A percentile compares a stretch with the other conserved stretches of the same genome.
phyloP scores from a whole-genome alignment of 1,284 basidiomycete species.

The Pseudozyma pruni region DNA sequence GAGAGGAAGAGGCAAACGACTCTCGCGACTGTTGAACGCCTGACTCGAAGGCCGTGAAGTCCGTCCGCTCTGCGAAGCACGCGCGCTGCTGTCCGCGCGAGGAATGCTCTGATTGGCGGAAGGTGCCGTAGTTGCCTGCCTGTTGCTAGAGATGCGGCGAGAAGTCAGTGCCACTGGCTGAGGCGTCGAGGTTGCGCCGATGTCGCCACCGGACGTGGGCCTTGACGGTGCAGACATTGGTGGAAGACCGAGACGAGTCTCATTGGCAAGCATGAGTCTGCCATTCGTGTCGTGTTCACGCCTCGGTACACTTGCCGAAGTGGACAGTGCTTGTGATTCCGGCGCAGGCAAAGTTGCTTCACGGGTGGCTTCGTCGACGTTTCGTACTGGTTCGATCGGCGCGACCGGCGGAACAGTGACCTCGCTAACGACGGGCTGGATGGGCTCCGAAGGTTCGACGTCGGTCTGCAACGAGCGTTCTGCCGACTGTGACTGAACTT shows the following conservation, averaged over 20 bases:
- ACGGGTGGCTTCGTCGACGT: too few relatives aligned
- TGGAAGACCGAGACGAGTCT: slow-evolving; percentile 35
- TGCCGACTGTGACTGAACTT: too few relatives aligned
- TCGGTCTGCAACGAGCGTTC: too few relatives aligned
- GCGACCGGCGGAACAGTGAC: too few relatives aligned
- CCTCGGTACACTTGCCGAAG: neutral
- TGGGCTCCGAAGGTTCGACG: too few relatives aligned
- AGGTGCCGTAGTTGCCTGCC: too few relatives aligned
- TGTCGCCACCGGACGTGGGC: neutral
- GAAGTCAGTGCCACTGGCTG: neutral
- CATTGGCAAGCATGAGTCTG: slow-evolving; percentile 29
- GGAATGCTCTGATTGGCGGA: neutral
- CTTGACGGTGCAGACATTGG: slow-evolving; percentile 1
- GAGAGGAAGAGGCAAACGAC: slow-evolving; percentile 37
- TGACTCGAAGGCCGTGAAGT: slow-evolving; percentile 6
- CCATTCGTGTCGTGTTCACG: slow-evolving; percentile 1
- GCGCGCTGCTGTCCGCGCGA: neutral
- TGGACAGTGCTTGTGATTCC: neutral
- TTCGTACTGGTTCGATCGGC: too few relatives aligned
- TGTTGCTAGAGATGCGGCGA: slow-evolving; percentile 17
- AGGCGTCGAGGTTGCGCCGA: neutral
- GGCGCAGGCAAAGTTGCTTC: neutral
- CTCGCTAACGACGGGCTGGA: too few relatives aligned
- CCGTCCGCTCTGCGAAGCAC: slow-evolving; percentile 2
- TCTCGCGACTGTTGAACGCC: slow-evolving; percentile 15